Conservation (phyloP, 345 rosid genomes). For the Camelina sativa region DNA sequence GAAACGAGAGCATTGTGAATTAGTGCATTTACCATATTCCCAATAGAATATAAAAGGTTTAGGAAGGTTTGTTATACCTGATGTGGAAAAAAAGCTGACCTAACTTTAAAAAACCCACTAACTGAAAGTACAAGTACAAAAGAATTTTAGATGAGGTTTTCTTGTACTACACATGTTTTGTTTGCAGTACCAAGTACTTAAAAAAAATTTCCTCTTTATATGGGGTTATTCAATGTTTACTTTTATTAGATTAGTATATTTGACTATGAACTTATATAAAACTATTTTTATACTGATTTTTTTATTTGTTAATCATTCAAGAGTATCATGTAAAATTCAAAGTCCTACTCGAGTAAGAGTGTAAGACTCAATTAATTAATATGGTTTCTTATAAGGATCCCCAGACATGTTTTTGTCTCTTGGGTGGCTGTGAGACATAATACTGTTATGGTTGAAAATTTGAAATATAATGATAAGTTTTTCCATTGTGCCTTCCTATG, state of each 20-base stretch:
- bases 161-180: constrained; percentile 37
- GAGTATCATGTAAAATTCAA: not conserved
- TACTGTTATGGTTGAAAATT: too few species aligned
- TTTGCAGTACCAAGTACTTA: constrained; percentile 30
- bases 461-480: not conserved
- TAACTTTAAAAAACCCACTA: constrained; percentile 34
- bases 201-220: not conserved
- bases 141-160: not conserved
- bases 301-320: not conserved
- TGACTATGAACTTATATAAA: not conserved
- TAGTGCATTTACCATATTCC: constrained; percentile 21
- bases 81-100: constrained; percentile 13
- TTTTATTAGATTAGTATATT: not conserved
- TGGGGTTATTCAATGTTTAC: constrained; percentile 17
- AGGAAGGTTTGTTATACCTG: constrained; percentile 44
- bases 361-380: not conserved
- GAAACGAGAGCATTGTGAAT: constrained; percentile 39
- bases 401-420: not conserved
- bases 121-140: constrained; percentile 12
- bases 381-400: not conserved
- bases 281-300: not conserved
- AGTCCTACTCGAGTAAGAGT: not conserved
- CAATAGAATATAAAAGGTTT: constrained; percentile 24
- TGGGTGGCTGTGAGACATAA: not conserved
- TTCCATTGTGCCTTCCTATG: not conserved